These are phyloP conservation scores for Sequoia sempervirens DNA, from an alignment of 75 land plant genomes.

Conservation along the genomic window DNA sequence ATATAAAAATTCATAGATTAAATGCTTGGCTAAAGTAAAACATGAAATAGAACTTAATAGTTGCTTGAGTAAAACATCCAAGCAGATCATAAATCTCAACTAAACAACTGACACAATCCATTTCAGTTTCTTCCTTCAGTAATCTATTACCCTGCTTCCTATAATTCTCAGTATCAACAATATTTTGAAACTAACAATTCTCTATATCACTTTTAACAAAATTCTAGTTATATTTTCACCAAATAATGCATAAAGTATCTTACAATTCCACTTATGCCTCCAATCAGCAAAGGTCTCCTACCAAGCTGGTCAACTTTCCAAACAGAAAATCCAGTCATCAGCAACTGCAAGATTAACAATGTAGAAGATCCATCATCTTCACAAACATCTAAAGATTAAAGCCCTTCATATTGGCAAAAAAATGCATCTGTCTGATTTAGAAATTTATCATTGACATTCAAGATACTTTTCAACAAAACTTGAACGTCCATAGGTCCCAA, in stretches of 20 bases:
- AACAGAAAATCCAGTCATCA: slow-evolving; percentile 95
- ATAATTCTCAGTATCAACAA: background rate
- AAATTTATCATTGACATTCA: background rate
- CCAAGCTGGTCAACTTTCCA: slow-evolving; percentile 88
- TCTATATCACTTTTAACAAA: background rate
- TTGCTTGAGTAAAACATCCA: background rate
- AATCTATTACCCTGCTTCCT: background rate
- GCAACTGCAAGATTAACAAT: slow-evolving; percentile 39
- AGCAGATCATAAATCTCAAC: background rate
- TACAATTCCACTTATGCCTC: slow-evolving; percentile 86
- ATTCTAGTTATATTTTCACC: background rate
- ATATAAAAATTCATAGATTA: background rate
- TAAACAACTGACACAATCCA: background rate
- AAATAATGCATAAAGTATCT: slow-evolving; percentile 8
- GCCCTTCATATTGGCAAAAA: background rate
- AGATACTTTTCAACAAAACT: background rate
- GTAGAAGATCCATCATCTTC: background rate
- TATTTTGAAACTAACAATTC: background rate
- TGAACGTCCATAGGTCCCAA: background rate
- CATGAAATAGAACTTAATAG: background rate
- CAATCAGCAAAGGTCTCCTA: slow-evolving; percentile 82
- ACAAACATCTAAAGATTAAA: background rate
- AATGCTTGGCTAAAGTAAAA: background rate
- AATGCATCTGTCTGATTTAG: background rate
- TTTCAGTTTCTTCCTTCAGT: background rate